Base-by-base conservation (phyloP, 2,329 filamentous ascomycete species). In the Verticillium tricorpus region DNA sequence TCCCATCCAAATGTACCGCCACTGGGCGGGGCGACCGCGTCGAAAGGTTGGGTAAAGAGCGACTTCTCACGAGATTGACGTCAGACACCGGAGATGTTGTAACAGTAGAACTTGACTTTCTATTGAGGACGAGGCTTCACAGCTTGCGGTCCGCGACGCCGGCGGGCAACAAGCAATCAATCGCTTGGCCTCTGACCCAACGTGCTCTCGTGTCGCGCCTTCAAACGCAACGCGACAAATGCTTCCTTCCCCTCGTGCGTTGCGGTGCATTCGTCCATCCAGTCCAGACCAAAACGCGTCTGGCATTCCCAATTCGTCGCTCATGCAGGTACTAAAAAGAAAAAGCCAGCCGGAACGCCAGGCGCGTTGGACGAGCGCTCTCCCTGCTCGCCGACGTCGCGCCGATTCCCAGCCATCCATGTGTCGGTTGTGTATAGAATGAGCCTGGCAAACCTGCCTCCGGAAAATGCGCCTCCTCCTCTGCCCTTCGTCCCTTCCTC, bases 301-400 rank as follows among this genome's bases (percentile, higher is more conserved):
- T 60, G 61, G 32, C 57, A 63, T 61, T 62, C 54, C 64, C 61
- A 64, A 62, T 56, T 63, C 64, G 50, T 65, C 64, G 64, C 63
- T 66, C 64, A 66, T 66, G 64, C 63, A 65, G 62, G 59, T 34
- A 60, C 57, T 59, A 50, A 60, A 60, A 37, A 35, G 37, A 58
- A 63, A 58, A 59, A 35, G 40, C 32, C 61, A 59, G 50, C 64
- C 60, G 56, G 50, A 66, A 66, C 64, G 63, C 63, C 63, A n/a
- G 35, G 54, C 35, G 40, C 34, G 52, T 15, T 34, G 19, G 58
- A 61, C 34, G n/a, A 65, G 58, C 60, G 61, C 40, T 60, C 60
- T 60, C 54, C 62, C 55, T 35, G 54, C 52, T 39, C 12, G 35
- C 22, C 37, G 22, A 15, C 58, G 52, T 57, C 62, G 45, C 45